Percentiles rank a stretch among this genome's conserved stretches.
These are phyloP conservation scores for Chaetomium cochliodes DNA, from an alignment of 495 filamentous ascomycete genomes.

Conservation along the genomic window DNA sequence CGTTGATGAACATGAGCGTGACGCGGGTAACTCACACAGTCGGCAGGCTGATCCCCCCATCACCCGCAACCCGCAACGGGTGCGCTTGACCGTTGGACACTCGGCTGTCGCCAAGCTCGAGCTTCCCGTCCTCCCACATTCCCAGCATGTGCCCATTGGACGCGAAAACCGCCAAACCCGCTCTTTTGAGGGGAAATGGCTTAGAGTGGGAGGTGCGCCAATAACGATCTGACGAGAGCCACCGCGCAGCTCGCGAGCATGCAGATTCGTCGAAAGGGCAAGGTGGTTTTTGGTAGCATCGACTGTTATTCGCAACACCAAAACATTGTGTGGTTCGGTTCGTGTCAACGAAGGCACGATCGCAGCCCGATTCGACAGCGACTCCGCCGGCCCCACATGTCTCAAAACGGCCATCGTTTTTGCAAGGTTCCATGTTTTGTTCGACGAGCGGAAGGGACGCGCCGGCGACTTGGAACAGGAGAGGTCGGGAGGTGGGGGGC, in stretches of 20 bases:
- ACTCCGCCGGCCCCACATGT: conserved; percentile 5
- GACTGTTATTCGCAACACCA: conserved; percentile 15
- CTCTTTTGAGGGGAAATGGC: neutral
- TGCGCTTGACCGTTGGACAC: conserved; percentile 11
- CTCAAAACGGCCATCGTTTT: conserved; percentile 1
- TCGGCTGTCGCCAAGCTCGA: conserved; percentile 25
- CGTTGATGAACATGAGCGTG: neutral
- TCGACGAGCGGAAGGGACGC: neutral
- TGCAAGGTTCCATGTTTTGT: conserved; percentile 2
- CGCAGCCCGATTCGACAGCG: conserved; percentile 27
- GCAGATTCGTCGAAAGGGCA: conserved; percentile 1
- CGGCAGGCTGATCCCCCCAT: conserved; percentile 1
- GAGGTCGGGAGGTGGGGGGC: neutral
- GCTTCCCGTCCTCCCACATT: neutral
- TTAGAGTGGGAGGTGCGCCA: neutral
- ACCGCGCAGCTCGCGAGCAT: conserved; percentile 4
- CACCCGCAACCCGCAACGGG: conserved; percentile 5
- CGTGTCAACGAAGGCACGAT: conserved; percentile 6
- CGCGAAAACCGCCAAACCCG: conserved; percentile 5
- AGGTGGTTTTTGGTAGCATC: neutral
- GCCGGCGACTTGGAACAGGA: neutral
- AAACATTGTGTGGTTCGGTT: conserved; percentile 14
- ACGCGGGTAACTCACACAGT: neutral
- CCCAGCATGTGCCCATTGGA: conserved; percentile 5
- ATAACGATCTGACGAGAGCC: conserved; percentile 3